Percentiles rank a stretch among this genome's conserved stretches.
Evolutionary conservation across 2,329 filamentous ascomycete species (phyloP).

Genomic region (Lomentospora prolificans): DNA sequence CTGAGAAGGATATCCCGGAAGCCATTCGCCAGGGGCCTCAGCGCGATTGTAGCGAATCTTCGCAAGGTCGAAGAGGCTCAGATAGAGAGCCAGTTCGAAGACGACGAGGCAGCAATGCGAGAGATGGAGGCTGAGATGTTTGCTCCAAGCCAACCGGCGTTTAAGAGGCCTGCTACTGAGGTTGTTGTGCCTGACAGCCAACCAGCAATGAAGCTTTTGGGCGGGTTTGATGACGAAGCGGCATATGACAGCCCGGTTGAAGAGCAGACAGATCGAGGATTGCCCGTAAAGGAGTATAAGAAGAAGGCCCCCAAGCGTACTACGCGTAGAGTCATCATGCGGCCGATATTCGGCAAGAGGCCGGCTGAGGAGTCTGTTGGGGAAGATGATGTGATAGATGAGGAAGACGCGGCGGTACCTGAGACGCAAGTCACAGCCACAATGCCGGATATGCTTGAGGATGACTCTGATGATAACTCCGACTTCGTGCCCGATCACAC

Average conservation of each 20-base stretch:
- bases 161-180: constrained; percentile 10
- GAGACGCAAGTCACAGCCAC: constrained; percentile 18
- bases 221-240: constrained; percentile 55
- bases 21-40: constrained; percentile 59
- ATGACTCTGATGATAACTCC: constrained; percentile 17
- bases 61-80: constrained; percentile 60
- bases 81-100: constrained; percentile 57
- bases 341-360: constrained; percentile 39
- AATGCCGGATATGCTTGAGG: constrained; percentile 7
- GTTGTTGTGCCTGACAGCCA: constrained; percentile 35
- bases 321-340: constrained; percentile 58
- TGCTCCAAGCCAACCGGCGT: background rate
- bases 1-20: constrained; percentile 47
- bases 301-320: constrained; percentile 79
- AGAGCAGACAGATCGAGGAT: constrained; percentile 38
- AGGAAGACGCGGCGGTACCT: constrained; percentile 13
- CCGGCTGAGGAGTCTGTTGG: constrained; percentile 27
- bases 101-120: constrained; percentile 64
- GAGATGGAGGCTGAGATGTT: constrained; percentile 50
- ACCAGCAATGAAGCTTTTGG: constrained; percentile 33
- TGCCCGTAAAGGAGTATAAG: constrained; percentile 58
- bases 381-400: constrained; percentile 11
- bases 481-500: background rate
- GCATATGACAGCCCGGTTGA: constrained; percentile 45
- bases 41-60: constrained; percentile 62